phyloP scores from a whole-genome alignment of 805 yeast species.

The Wickerhamomyces bovis region DNA sequence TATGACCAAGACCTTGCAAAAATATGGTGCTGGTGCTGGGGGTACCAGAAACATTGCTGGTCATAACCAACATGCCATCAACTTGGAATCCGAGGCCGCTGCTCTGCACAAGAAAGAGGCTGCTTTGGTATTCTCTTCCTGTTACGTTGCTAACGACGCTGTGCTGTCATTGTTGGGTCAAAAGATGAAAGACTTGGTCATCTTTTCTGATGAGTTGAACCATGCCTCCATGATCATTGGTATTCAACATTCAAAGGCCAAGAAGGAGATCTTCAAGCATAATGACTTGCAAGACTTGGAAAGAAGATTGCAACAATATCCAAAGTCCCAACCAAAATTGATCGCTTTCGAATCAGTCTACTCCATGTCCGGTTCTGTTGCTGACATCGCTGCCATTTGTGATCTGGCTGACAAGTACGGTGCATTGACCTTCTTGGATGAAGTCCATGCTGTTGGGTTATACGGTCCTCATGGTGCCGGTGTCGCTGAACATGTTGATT shows the following conservation, averaged over 20 bases:
- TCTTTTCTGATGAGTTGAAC: conserved; percentile 87
- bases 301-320: conserved; percentile 67
- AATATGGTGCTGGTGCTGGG: conserved; percentile 98
- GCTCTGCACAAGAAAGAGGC: conserved; percentile 91
- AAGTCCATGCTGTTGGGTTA: conserved; percentile 98
- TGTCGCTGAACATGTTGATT: conserved; percentile 95
- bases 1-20: conserved; percentile 75
- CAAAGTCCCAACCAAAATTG: conserved; percentile 83
- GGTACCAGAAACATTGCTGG: conserved; percentile 99
- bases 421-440: conserved; percentile 94
- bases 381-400: conserved; percentile 89
- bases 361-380: conserved; percentile 97
- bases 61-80: conserved; percentile 85
- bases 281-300: conserved; percentile 85
- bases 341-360: conserved; percentile 97
- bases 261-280: conserved; percentile 87
- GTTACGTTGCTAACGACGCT: conserved; percentile 97
- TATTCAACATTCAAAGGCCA: conserved; percentile 81
- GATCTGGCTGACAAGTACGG: conserved; percentile 97
- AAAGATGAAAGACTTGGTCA: conserved; percentile 81
- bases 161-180: conserved; percentile 87
- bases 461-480: conserved; percentile 99
- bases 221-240: conserved; percentile 99
- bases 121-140: conserved; percentile 90
- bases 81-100: conserved; percentile 81